phyloP scores from a whole-genome alignment of 176 grass and related monocot species.

The Saccharum officinarum region DNA sequence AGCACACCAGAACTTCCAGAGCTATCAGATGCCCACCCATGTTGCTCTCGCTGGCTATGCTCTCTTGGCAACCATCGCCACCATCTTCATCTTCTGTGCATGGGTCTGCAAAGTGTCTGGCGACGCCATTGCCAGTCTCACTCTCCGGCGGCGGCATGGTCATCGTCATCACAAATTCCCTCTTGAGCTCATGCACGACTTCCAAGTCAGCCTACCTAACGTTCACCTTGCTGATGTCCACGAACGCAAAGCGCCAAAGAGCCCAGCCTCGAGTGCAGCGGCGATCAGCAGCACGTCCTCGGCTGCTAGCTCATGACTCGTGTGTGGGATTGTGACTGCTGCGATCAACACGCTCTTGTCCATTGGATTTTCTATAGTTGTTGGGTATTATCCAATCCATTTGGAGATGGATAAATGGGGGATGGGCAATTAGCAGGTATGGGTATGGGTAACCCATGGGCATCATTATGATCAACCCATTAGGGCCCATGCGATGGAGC shows the following conservation, averaged over 20 bases:
- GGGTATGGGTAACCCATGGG: not conserved
- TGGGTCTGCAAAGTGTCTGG: conserved; percentile 22
- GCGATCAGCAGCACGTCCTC: not conserved
- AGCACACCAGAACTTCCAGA: not conserved
- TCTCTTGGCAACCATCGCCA: not conserved
- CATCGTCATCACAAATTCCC: conserved; percentile 23
- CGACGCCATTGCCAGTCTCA: conserved; percentile 21
- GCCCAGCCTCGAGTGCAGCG: not conserved
- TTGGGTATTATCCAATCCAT: not conserved
- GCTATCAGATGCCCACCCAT: not conserved
- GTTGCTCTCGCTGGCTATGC: not conserved
- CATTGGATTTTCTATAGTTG: not conserved
- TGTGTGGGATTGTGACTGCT: not conserved
- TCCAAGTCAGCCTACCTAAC: conserved; percentile 45
- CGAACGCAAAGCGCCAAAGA: not conserved
- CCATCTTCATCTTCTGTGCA: conserved; percentile 25
- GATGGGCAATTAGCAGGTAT: not conserved
- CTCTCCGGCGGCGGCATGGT: not conserved
- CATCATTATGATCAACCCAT: not conserved
- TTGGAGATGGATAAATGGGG: not conserved
- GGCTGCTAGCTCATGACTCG: not conserved
- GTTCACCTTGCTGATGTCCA: conserved; percentile 32
- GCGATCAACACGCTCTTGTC: not conserved
- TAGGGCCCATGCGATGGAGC: not conserved
- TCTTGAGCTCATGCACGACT: conserved; percentile 46